phyloP scores from a whole-genome alignment of 441 rosid genomes.

The Jatropha multifida region DNA sequence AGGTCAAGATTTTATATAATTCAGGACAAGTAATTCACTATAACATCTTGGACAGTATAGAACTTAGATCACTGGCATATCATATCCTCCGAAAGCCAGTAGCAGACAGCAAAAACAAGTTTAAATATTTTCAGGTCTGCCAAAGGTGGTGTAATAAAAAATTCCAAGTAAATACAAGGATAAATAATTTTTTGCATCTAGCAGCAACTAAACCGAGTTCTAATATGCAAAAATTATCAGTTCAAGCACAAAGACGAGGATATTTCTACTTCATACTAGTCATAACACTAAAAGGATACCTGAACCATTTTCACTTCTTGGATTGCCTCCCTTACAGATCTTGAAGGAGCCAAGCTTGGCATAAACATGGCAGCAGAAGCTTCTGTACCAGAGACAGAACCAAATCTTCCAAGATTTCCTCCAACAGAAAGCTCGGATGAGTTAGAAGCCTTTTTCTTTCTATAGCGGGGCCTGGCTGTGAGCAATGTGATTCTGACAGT shows the following conservation, averaged over 20 bases:
- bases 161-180: not conserved
- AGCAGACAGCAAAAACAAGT: not conserved
- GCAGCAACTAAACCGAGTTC: not conserved
- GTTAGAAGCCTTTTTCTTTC: slow-evolving; percentile 46
- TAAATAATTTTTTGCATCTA: not conserved
- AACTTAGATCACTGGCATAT: not conserved
- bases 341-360: slow-evolving; percentile 65
- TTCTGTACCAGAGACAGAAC: slow-evolving; percentile 29
- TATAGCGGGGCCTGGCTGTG: slow-evolving; percentile 70
- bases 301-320: slow-evolving; percentile 87
- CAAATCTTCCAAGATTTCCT: slow-evolving; percentile 39
- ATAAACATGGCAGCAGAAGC: slow-evolving; percentile 71
- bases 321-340: slow-evolving; percentile 70
- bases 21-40: not conserved
- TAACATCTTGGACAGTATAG: not conserved
- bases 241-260: not conserved
- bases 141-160: not conserved
- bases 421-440: slow-evolving; percentile 53
- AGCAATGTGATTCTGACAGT: slow-evolving; percentile 25
- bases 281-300: slow-evolving; percentile 34
- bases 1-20: not conserved
- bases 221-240: not conserved
- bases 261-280: not conserved
- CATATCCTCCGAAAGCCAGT: not conserved
- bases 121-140: not conserved